Conservation (phyloP, 768 basidiomycete genomes). For the Hygrophorus pudorinus region DNA sequence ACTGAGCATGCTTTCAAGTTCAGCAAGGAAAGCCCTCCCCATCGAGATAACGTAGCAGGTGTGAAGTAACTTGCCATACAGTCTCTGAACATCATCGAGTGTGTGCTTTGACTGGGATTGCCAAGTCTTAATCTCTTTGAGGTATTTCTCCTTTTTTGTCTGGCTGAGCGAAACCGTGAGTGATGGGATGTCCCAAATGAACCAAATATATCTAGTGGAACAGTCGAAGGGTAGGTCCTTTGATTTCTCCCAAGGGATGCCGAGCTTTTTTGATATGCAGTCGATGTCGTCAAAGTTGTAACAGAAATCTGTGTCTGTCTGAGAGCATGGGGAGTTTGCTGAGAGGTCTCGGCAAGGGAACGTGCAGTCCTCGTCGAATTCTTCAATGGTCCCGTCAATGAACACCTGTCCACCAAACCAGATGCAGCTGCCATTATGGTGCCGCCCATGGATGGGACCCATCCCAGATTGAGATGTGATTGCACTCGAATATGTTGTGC, state of each 20-base stretch:
- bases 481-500: too few relatives aligned
- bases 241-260: conserved; percentile 16
- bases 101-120: conserved; percentile 12
- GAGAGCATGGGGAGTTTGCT: conserved; percentile 8
- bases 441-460: too few relatives aligned
- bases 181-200: too few relatives aligned
- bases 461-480: too few relatives aligned
- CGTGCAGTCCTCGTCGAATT: conserved; percentile 24
- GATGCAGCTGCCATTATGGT: conserved; percentile 9
- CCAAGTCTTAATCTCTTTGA: conserved; percentile 20
- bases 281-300: conserved; percentile 26
- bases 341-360: conserved; percentile 16
- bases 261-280: conserved; percentile 16
- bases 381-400: conserved; percentile 12
- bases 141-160: conserved; percentile 14
- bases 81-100: conserved; percentile 22
- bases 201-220: conserved; percentile 17
- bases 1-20: conserved; percentile 26
- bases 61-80: conserved; percentile 33
- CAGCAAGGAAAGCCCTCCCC: conserved; percentile 30
- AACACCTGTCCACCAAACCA: conserved; percentile 19
- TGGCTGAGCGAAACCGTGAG: conserved; percentile 14
- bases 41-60: conserved; percentile 15
- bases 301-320: conserved; percentile 10
- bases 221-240: conserved; percentile 16